These are phyloP conservation scores for Apophysomyces sp. DNA, from an alignment of 371 early-diverging fungal species.

Conservation along the genomic window DNA sequence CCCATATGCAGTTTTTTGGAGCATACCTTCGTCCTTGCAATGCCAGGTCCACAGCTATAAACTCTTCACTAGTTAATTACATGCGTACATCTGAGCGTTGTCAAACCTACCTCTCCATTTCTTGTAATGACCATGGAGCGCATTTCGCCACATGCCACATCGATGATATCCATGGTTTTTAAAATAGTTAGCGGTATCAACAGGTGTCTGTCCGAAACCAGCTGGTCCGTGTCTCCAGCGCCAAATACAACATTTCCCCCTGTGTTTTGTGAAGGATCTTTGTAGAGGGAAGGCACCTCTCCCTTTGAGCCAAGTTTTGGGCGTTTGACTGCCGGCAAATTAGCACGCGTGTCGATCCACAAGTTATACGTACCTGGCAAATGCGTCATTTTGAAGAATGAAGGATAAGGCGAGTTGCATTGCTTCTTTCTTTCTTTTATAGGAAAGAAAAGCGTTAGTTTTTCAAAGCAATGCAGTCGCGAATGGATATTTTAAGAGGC, in stretches of 20 bases:
- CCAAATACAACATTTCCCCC: slow-evolving; percentile 93
- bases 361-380: no score
- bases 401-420: no score
- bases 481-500: no score
- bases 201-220: slow-evolving; percentile 69
- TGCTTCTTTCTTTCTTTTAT: no score
- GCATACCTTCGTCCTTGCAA: slow-evolving; percentile 97
- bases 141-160: slow-evolving; percentile 85
- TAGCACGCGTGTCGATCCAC: no score
- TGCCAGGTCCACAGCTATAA: slow-evolving; percentile 95
- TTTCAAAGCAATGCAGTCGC: no score
- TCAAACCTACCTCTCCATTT: slow-evolving; percentile 64
- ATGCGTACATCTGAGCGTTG: background rate
- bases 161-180: slow-evolving; percentile 60
- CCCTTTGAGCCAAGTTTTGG: background rate
- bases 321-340: no score
- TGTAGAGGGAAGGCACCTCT: background rate
- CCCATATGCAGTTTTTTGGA: slow-evolving; percentile 90
- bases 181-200: slow-evolving; percentile 75
- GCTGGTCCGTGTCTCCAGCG: slow-evolving; percentile 93
- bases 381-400: no score
- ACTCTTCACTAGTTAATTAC: background rate
- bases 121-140: slow-evolving; percentile 83
- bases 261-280: slow-evolving; percentile 15
- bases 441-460: no score